Evolutionary conservation across 1,284 basidiomycete genomes (phyloP).

Genomic region (Boletus subluridellus): DNA sequence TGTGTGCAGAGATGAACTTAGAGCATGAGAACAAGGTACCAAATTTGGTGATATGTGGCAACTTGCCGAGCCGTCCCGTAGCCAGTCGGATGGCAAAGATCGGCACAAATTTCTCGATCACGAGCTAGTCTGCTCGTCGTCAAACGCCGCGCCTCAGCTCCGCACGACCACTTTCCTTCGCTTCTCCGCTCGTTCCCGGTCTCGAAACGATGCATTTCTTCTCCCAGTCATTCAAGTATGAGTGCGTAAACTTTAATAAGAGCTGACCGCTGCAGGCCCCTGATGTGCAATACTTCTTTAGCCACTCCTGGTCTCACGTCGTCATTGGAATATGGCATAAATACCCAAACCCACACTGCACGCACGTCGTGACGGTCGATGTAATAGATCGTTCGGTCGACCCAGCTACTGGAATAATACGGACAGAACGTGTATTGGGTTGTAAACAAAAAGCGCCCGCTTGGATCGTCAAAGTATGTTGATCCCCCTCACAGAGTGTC

Average conservation of each 20-base stretch:
- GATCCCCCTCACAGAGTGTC: not conserved
- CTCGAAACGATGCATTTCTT: conserved; percentile 63
- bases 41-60: not conserved
- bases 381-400: conserved; percentile 83
- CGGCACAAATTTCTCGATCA: conserved; percentile 18
- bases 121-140: conserved; percentile 9
- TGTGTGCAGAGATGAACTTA: too few species aligned
- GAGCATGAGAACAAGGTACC: conserved; percentile 8
- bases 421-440: conserved; percentile 82
- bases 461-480: conserved; percentile 80
- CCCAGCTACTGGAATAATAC: conserved; percentile 78
- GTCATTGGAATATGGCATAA: conserved; percentile 91
- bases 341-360: conserved; percentile 91
- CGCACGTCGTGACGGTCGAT: conserved; percentile 90
- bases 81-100: conserved; percentile 31
- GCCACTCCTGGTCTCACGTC: conserved; percentile 84
- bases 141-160: conserved; percentile 14
- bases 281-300: conserved; percentile 36
- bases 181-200: conserved; percentile 9
- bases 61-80: conserved; percentile 21
- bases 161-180: conserved; percentile 27
- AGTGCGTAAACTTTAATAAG: conserved; percentile 44
- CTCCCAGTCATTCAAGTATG: conserved; percentile 68
- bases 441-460: conserved; percentile 81
- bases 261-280: conserved; percentile 16